Evolutionary conservation across 1,284 basidiomycete genomes (phyloP).

Genomic region (Xerocomus minutiporus): DNA sequence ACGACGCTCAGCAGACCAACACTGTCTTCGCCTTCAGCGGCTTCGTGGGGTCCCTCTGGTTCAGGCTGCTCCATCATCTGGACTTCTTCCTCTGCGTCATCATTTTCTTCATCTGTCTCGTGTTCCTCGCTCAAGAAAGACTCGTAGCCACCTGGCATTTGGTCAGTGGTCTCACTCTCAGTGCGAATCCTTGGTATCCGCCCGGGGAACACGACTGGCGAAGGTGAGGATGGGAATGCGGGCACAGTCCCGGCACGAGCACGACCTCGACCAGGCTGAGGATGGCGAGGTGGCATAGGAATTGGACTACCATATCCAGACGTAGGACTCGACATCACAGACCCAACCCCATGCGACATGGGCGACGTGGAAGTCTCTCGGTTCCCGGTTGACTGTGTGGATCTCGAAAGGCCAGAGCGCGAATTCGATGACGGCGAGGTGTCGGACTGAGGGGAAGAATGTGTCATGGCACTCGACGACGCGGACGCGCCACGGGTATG

Average conservation of each 20-base stretch:
- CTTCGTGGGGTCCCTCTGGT: constrained; percentile 52
- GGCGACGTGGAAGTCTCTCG: constrained; percentile 49
- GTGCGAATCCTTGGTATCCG: constrained; percentile 37
- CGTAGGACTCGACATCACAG: constrained; percentile 32
- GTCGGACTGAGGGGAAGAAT: constrained; percentile 35
- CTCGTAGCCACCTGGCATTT: constrained; percentile 27
- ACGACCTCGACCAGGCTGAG: constrained; percentile 42
- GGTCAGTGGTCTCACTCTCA: constrained; percentile 41
- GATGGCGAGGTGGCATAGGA: constrained; percentile 70
- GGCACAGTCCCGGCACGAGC: constrained; percentile 51
- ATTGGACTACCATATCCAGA: constrained; percentile 45
- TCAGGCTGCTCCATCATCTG: constrained; percentile 51
- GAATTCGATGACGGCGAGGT: constrained; percentile 38
- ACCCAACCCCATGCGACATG: constrained; percentile 32
- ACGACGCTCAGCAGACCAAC: constrained; percentile 56
- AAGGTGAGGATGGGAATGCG: constrained; percentile 39
- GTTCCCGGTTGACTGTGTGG: constrained; percentile 57
- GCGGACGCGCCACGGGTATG: constrained; percentile 40
- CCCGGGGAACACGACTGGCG: constrained; percentile 42
- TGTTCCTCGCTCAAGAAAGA: constrained; percentile 35
- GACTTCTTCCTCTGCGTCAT: constrained; percentile 36
- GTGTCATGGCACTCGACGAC: constrained; percentile 36
- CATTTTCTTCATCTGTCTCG: constrained; percentile 39
- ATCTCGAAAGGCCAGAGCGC: constrained; percentile 40
- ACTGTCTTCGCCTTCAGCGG: constrained; percentile 64